Base-by-base conservation (phyloP, 2,329 filamentous ascomycete species). In the Cladosporium colombiae region DNA sequence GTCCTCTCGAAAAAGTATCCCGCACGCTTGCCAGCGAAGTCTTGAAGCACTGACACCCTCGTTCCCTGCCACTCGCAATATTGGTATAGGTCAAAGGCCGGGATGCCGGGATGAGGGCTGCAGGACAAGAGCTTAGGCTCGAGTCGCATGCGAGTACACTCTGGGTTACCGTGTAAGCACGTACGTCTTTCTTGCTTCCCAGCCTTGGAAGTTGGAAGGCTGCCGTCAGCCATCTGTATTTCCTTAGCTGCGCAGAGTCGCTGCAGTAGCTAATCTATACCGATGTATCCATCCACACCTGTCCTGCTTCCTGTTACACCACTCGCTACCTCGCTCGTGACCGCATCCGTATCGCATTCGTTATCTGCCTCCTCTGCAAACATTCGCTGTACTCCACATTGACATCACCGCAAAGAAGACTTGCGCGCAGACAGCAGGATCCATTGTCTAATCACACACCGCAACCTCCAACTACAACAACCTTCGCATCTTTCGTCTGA, bases 221-320 rank as follows among this genome's bases (percentile, higher is more conserved):
- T 21, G 16, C 55, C 21, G 55, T 57, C 55, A 57, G 55, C 55
- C 55, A 57, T 57, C 55, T 55, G 55, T 25, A 40, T 57, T 57
- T 37, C 33, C 55, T 23, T 57, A 37, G 29, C 31, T 37, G 33
- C 29, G 8, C 10, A n/a, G 33, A 21, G n/a, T 40, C 18, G 18
- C 52, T 29, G 31, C 29, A 40, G 11, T 40, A 57, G n/a, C n/a
- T 57, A 25, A 40, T 57, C 18, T 57, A 57, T 57, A 57, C 55
- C 21, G 55, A 33, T 55, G 27, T 18, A 11, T 37, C 53, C 31
- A 57, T 57, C 55, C 33, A 57, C 33, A 57, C 55, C 16, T 56
- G 53, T 10, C 13, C 53, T 57, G 37, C 37, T n/a, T n/a, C 18
- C n/a, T 7, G 33, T 35, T 57, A 27, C 31, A 40, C 23, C 55